A percentile compares a stretch with the other conserved stretches of the same genome.
These are phyloP conservation scores for Apiospora arundinis DNA, from an alignment of 2,329 filamentous ascomycete genomes.

Conservation along the genomic window DNA sequence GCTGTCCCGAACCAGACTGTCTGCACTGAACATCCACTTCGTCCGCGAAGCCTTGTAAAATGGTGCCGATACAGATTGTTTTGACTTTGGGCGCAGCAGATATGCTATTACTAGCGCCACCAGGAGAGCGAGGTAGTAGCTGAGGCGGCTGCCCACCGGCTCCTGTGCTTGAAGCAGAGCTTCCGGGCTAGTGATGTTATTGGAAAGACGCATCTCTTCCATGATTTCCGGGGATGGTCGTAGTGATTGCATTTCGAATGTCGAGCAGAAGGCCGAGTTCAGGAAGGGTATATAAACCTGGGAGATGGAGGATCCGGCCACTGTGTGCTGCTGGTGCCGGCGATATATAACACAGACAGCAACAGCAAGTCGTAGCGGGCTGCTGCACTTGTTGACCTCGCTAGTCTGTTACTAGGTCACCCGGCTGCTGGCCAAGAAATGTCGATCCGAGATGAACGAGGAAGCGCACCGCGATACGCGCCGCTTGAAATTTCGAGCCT, in stretches of 20 bases:
- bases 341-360: constrained; percentile 1
- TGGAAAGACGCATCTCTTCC: constrained; percentile 2
- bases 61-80: constrained; percentile 40
- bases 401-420: constrained; percentile 1
- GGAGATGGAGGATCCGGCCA: not conserved
- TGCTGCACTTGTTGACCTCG: not conserved
- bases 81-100: constrained; percentile 7
- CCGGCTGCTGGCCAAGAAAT: not conserved
- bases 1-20: constrained; percentile 54
- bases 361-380: not conserved
- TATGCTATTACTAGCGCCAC: constrained; percentile 39
- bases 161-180: constrained; percentile 28
- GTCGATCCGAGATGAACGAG: constrained; percentile 7
- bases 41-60: constrained; percentile 55
- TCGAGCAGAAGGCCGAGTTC: not conserved
- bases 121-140: constrained; percentile 50
- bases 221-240: constrained; percentile 7
- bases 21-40: constrained; percentile 59
- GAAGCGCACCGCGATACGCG: constrained; percentile 15
- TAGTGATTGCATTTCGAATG: constrained; percentile 6
- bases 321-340: not conserved
- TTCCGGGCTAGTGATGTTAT: constrained; percentile 22
- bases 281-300: not conserved
- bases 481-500: not conserved
- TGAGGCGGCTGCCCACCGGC: constrained; percentile 40